These are phyloP conservation scores for Coemansia sp. DNA, from an alignment of 192 early-diverging fungal species.

Conservation along the genomic window DNA sequence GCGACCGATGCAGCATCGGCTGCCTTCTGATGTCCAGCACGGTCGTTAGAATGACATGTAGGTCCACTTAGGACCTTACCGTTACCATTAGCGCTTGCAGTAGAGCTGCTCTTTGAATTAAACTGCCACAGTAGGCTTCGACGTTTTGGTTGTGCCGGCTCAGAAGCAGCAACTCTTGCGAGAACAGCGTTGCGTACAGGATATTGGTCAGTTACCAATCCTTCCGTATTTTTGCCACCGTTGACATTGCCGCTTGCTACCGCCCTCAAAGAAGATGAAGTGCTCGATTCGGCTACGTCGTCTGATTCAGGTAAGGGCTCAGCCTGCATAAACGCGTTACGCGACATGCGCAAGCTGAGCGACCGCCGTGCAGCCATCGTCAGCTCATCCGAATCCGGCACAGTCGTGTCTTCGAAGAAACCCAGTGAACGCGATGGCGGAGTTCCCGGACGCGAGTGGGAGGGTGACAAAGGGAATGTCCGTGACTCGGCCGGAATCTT, in stretches of 20 bases:
- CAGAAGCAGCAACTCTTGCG: slow-evolving; percentile 9
- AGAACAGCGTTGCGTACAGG: slow-evolving; percentile 10
- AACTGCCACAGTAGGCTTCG: slow-evolving; percentile 41
- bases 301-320: slow-evolving; percentile 47
- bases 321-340: slow-evolving; percentile 30
- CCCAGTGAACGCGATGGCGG: slow-evolving; percentile 18
- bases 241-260: not conserved
- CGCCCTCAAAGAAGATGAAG: not conserved
- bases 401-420: slow-evolving; percentile 39
- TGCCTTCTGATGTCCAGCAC: not conserved
- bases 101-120: slow-evolving; percentile 10
- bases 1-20: no score
- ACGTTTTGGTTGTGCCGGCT: slow-evolving; percentile 18
- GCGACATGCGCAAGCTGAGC: slow-evolving; percentile 45
- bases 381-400: slow-evolving; percentile 44
- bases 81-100: not conserved
- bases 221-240: no score
- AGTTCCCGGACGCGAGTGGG: slow-evolving; percentile 24
- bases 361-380: slow-evolving; percentile 35
- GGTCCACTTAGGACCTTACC: slow-evolving; percentile 7
- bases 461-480: slow-evolving; percentile 25
- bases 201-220: no score
- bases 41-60: not conserved
- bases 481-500: slow-evolving; percentile 19
- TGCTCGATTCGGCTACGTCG: slow-evolving; percentile 2